These are phyloP conservation scores for Xerocomus spinulosus DNA, from an alignment of 768 basidiomycete genomes.

Conservation along the genomic window DNA sequence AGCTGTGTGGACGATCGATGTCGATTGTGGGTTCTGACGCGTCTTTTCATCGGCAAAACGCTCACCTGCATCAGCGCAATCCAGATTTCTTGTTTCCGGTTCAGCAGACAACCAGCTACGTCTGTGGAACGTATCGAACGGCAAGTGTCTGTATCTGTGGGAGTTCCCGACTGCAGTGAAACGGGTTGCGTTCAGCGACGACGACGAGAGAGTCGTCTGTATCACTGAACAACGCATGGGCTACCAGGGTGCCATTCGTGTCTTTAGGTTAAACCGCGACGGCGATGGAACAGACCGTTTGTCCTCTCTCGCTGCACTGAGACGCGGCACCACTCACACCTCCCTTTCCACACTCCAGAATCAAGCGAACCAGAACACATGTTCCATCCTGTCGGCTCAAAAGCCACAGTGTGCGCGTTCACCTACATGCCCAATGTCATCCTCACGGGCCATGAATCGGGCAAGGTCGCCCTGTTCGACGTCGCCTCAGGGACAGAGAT, in stretches of 20 bases:
- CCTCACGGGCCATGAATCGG: conserved; percentile 94
- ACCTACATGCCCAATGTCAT: conserved; percentile 72
- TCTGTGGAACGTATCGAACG: conserved; percentile 84
- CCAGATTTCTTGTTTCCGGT: conserved; percentile 83
- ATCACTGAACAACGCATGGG: conserved; percentile 99
- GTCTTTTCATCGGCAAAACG: not conserved
- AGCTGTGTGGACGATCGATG: conserved; percentile 93
- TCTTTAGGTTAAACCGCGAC: conserved; percentile 82
- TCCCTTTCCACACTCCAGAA: conserved; percentile 43
- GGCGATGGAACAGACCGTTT: conserved; percentile 77
- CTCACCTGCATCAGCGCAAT: conserved; percentile 51
- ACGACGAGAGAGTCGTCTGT: conserved; percentile 78
- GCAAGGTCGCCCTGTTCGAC: conserved; percentile 91
- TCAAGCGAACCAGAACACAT: conserved; percentile 65
- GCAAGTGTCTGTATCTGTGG: conserved; percentile 93
- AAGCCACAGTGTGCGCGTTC: conserved; percentile 96
- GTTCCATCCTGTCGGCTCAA: conserved; percentile 88
- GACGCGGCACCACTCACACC: not conserved
- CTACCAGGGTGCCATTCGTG: conserved; percentile 81
- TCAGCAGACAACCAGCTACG: conserved; percentile 92
- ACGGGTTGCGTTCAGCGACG: conserved; percentile 87
- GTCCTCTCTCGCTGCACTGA: conserved; percentile 24
- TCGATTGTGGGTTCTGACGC: conserved; percentile 69
- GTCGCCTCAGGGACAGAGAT: conserved; percentile 83
- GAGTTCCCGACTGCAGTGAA: conserved; percentile 98